Conservation (phyloP, 805 yeast genomes). For the Spathaspora girioi region DNA sequence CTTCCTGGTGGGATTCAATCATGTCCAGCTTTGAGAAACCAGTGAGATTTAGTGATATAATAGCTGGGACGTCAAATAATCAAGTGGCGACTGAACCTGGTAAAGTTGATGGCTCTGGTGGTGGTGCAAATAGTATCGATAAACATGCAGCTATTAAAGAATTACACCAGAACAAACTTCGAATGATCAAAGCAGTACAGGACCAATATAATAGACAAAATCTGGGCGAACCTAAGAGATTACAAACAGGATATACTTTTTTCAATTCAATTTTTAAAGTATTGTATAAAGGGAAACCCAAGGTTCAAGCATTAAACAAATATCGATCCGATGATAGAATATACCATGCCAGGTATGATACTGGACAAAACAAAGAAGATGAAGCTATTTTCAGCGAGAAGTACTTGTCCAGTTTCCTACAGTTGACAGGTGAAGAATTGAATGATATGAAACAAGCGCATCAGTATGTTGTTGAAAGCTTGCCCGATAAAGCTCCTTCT, state of each 20-base stretch:
- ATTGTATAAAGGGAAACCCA: conserved; percentile 43
- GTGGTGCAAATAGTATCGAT: neutral
- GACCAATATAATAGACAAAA: neutral
- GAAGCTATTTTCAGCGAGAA: conserved; percentile 46
- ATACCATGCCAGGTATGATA: conserved; percentile 50
- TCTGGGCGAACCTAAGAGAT: conserved; percentile 5
- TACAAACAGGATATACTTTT: conserved; percentile 37
- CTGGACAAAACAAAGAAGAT: conserved; percentile 18
- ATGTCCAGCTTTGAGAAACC: neutral
- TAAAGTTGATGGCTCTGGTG: neutral
- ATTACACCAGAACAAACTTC: conserved; percentile 1
- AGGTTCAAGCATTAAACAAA: conserved; percentile 34
- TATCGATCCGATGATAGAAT: conserved; percentile 47
- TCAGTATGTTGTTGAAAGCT: conserved; percentile 34
- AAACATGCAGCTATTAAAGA: neutral
- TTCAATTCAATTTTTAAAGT: conserved; percentile 41
- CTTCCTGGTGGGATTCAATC: neutral
- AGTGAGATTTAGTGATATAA: neutral
- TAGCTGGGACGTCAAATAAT: neutral
- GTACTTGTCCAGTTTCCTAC: conserved; percentile 48
- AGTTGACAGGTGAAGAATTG: conserved; percentile 41
- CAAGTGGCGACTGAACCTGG: neutral
- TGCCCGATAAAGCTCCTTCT: conserved; percentile 40
- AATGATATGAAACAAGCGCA: conserved; percentile 47
- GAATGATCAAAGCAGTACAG: conserved; percentile 1